Percentiles rank a stretch among this genome's conserved stretches.
phyloP scores from a whole-genome alignment of 768 basidiomycete species.

The Sutorius australiensis region DNA sequence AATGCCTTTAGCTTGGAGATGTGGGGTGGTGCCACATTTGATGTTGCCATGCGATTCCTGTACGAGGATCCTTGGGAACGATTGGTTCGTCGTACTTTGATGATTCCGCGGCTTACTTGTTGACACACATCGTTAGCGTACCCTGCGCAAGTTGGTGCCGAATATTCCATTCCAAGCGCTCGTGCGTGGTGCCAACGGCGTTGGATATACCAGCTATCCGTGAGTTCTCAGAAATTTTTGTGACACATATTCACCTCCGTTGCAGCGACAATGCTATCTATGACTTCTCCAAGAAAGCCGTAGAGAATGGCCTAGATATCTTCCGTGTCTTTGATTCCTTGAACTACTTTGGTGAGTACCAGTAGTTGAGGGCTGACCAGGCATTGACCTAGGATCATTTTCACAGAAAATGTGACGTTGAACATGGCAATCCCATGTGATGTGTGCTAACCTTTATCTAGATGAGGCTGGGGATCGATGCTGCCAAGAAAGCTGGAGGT shows the following conservation, averaged over 20 bases:
- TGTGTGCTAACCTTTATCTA: conserved; percentile 33
- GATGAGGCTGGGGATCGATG: conserved; percentile 98
- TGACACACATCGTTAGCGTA: conserved; percentile 50
- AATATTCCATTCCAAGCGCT: conserved; percentile 99
- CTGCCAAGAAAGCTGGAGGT: conserved; percentile 99
- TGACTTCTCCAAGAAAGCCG: conserved; percentile 98
- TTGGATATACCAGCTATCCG: conserved; percentile 99
- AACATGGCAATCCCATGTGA: neutral
- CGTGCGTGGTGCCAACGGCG: conserved; percentile 97
- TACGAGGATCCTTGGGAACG: conserved; percentile 99
- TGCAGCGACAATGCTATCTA: conserved; percentile 95
- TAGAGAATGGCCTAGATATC: conserved; percentile 99
- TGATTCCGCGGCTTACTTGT: neutral
- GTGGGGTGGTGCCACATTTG: conserved; percentile 99
- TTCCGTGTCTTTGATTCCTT: conserved; percentile 99
- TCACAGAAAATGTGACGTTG: conserved; percentile 62
- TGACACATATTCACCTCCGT: conserved; percentile 6
- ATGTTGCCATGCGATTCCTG: conserved; percentile 98
- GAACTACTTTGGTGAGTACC: conserved; percentile 85
- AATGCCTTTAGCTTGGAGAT: conserved; percentile 97
- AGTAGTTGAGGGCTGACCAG: neutral
- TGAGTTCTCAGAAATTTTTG: conserved; percentile 35
- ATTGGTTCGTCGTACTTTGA: conserved; percentile 49
- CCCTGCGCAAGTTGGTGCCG: conserved; percentile 91
- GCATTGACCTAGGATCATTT: conserved; percentile 5